These are phyloP conservation scores for Acanthamoeba castellanii DNA, from an alignment of 208 protist genomes.

Conservation along the genomic window DNA sequence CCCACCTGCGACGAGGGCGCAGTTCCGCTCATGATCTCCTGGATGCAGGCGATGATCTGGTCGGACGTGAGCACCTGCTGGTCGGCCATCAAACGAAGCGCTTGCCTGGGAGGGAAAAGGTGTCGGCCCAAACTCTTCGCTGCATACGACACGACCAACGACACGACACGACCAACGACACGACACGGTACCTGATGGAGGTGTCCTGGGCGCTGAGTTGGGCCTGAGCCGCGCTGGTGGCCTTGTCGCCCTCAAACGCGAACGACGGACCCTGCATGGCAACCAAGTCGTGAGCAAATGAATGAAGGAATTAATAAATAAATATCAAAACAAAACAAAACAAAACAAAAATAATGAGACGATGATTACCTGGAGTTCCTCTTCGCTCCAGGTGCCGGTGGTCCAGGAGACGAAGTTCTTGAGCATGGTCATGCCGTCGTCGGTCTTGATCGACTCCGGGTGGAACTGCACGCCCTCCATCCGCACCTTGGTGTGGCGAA, in stretches of 20 bases:
- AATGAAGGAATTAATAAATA: background rate
- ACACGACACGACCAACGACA: background rate
- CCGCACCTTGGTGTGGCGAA: conserved; percentile 80
- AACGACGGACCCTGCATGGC: background rate
- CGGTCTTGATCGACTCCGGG: conserved; percentile 86
- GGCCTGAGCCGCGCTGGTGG: background rate
- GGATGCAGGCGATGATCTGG: conserved; percentile 48
- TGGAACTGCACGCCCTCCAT: conserved; percentile 87
- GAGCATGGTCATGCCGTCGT: conserved; percentile 84
- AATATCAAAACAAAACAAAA: background rate
- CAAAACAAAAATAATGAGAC: background rate
- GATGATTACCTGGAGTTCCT: conserved; percentile 19
- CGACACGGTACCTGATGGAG: background rate
- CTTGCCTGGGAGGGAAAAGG: background rate
- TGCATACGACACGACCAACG: too few species aligned
- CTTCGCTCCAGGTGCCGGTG: conserved; percentile 2
- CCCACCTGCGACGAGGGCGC: conserved; percentile 2
- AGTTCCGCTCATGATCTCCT: conserved; percentile 57
- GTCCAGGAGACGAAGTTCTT: conserved; percentile 68
- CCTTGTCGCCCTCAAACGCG: background rate
- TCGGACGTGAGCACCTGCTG: conserved; percentile 27
- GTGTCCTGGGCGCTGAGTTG: conserved; percentile 1
- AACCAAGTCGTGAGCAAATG: background rate
- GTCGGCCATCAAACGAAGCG: background rate
- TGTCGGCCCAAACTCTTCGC: background rate